Base-by-base conservation (phyloP, 441 rosid species). In the Syzygium syzygioides region DNA sequence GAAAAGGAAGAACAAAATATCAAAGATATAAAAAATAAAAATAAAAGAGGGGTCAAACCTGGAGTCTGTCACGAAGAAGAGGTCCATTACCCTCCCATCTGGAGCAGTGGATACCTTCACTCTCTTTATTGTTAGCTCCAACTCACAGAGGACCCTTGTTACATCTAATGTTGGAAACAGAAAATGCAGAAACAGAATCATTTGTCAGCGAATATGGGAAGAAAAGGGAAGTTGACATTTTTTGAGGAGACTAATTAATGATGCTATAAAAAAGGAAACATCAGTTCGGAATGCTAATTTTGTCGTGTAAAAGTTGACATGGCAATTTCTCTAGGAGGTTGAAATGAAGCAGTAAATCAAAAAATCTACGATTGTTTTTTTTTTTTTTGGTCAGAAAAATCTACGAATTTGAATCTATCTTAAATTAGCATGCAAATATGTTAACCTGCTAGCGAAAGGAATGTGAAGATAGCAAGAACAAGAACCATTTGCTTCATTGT, bases 101-200 rank as follows among this genome's bases (percentile, higher is more conserved):
- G 96, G 97, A 71, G 96, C 87, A 87, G 96, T 94, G 88, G 94
- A 94, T 76, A 93, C 95, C 90, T 95, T 95, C 84, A 94, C 97
- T 89, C 93, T 92, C 90, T 93, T 93, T 90, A 94, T 93, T 15
- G 92, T 93, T 37, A 94, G 94, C 93, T 95, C 96, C 83, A 95
- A 91, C 90, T 93, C 94, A 59, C 93, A 93, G 83, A 95, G 95
- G 88, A 94, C 95, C 89, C 83, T 92, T 45, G 96, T 92, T 86
- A 95, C 94, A 92, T 94, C 97, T 95, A 59, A 37, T 8, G 37
- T 12, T 12, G 9, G 83, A 41, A 48, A 76, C 83, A 76, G 83
- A 76, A 76, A 37, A 25, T 37, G n/a, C 83, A 37, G n/a, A 76
- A 23, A 37, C 83, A 37, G 83, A 41, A 76, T 76, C 53, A 76